Evolutionary conservation across 306 rosid species (phyloP).

Genomic region (Sicyos edulis): DNA sequence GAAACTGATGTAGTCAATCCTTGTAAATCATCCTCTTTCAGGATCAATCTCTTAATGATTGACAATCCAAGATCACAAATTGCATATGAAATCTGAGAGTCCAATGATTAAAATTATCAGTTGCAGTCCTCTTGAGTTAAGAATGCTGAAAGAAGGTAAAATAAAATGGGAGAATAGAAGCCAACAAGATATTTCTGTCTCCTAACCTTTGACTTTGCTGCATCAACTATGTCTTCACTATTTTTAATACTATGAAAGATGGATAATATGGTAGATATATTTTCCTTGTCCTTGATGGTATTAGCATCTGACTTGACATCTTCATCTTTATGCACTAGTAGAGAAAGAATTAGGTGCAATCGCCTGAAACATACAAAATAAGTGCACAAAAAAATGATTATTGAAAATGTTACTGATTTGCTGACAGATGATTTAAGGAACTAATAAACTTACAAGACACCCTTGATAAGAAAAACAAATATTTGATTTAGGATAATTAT

Average conservation of each 20-base stretch:
- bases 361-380: slow-evolving; percentile 54
- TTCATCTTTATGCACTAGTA: slow-evolving; percentile 76
- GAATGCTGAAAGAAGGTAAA: neutral
- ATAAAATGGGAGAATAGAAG: slow-evolving; percentile 7
- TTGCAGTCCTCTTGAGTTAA: neutral
- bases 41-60: slow-evolving; percentile 55
- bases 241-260: slow-evolving; percentile 64
- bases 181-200: slow-evolving; percentile 15
- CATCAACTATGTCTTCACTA: slow-evolving; percentile 72
- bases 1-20: slow-evolving; percentile 43
- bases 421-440: neutral
- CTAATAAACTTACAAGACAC: neutral
- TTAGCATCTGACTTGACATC: slow-evolving; percentile 67
- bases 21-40: slow-evolving; percentile 56
- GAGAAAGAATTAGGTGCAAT: slow-evolving; percentile 63
- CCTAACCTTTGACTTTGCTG: slow-evolving; percentile 75
- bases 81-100: slow-evolving; percentile 76
- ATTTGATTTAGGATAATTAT: neutral
- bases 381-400: slow-evolving; percentile 16
- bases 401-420: slow-evolving; percentile 23
- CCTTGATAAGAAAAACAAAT: neutral
- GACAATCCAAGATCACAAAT: slow-evolving; percentile 88
- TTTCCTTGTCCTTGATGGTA: slow-evolving; percentile 51
- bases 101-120: neutral
- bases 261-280: slow-evolving; percentile 43